Evolutionary conservation across 805 yeast species (phyloP).

Genomic region (Saccharomycopsis fibuligera): DNA sequence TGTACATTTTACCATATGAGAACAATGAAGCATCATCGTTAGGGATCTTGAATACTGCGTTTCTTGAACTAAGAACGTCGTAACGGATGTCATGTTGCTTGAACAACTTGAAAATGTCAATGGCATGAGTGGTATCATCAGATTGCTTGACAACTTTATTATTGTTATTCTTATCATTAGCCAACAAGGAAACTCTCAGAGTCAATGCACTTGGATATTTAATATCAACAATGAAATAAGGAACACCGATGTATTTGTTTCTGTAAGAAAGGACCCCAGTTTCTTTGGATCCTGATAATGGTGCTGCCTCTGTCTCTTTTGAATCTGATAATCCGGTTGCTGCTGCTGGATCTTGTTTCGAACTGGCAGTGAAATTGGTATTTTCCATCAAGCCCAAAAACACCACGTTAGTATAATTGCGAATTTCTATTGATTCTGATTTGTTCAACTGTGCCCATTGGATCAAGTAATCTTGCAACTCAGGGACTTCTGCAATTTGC

Average conservation of each 20-base stretch:
- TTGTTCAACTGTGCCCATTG: constrained; percentile 24
- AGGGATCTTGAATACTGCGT: constrained; percentile 22
- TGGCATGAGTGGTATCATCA: constrained; percentile 9
- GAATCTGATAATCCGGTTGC: neutral
- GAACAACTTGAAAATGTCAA: constrained; percentile 24
- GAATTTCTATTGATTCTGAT: constrained; percentile 8
- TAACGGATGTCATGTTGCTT: constrained; percentile 3
- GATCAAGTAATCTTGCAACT: constrained; percentile 20
- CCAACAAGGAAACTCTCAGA: no score
- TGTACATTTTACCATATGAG: constrained; percentile 75
- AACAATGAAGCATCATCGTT: constrained; percentile 55
- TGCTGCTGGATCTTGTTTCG: neutral
- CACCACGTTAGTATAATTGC: constrained; percentile 23
- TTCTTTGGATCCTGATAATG: neutral
- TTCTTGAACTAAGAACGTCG: constrained; percentile 14
- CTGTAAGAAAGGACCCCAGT: constrained; percentile 27
- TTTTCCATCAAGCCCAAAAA: constrained; percentile 34
- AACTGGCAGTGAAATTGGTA: neutral
- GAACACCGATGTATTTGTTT: constrained; percentile 52
- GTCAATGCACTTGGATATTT: neutral
- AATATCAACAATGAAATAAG: constrained; percentile 55
- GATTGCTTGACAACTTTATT: neutral
- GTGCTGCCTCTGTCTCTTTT: neutral
- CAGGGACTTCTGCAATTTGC: constrained; percentile 18
- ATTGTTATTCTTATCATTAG: constrained; percentile 20